Evolutionary conservation across 1,284 basidiomycete genomes (phyloP).

Genomic region (Bjerkandera adusta): DNA sequence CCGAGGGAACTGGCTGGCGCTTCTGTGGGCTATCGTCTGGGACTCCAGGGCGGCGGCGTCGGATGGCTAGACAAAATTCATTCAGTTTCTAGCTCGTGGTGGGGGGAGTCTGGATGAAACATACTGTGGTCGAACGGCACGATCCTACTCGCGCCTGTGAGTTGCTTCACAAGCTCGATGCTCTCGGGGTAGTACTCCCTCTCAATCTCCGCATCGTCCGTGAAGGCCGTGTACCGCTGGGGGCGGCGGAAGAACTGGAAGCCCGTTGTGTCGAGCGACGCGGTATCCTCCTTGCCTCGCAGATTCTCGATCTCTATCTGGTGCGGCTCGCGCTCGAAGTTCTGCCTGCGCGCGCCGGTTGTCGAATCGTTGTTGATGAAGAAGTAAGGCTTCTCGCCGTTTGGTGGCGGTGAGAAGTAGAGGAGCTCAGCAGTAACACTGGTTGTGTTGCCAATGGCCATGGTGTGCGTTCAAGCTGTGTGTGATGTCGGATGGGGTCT

Average conservation of each 20-base stretch:
- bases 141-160: slow-evolving; percentile 58
- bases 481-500: too few species aligned
- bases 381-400: slow-evolving; percentile 31
- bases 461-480: too few species aligned
- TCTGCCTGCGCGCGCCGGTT: slow-evolving; percentile 21
- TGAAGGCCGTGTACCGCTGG: slow-evolving; percentile 43
- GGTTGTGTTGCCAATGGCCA: slow-evolving; percentile 16
- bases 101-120: slow-evolving; percentile 22
- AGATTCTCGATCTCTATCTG: slow-evolving; percentile 51
- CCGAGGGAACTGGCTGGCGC: slow-evolving; percentile 47
- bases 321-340: slow-evolving; percentile 22
- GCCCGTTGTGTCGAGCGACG: slow-evolving; percentile 51
- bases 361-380: slow-evolving; percentile 26
- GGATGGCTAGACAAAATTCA: slow-evolving; percentile 36
- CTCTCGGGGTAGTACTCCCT: slow-evolving; percentile 61
- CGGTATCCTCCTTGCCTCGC: slow-evolving; percentile 47
- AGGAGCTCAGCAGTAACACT: slow-evolving; percentile 24
- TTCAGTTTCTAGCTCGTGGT: not conserved
- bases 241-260: slow-evolving; percentile 48
- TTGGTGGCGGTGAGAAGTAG: slow-evolving; percentile 31
- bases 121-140: slow-evolving; percentile 65
- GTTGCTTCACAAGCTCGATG: slow-evolving; percentile 53
- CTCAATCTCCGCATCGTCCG: slow-evolving; percentile 46
- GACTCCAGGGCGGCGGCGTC: slow-evolving; percentile 40
- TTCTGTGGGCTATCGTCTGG: slow-evolving; percentile 38